A percentile compares a stretch with the other conserved stretches of the same genome.
Evolutionary conservation across 2,329 filamentous ascomycete species (phyloP).

Genomic region (Ceratocystis colombiana): DNA sequence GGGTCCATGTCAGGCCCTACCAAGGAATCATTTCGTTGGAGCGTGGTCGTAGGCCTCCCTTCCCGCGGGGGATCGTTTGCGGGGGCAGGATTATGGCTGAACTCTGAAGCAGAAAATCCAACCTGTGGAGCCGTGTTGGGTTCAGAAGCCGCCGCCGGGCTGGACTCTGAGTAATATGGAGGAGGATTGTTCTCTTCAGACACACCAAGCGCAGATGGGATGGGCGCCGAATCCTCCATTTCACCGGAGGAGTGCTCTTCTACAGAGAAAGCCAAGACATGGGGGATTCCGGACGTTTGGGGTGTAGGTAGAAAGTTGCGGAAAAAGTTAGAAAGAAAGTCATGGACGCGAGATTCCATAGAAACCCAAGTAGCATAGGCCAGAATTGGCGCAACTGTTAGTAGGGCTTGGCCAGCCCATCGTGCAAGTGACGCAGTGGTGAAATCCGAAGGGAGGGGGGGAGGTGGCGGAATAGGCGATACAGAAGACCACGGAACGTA

Average conservation of each 20-base stretch:
- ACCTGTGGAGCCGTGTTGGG: neutral
- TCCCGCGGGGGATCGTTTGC: neutral
- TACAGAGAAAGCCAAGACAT: too few relatives aligned
- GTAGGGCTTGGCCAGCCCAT: conserved; percentile 38
- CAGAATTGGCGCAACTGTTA: conserved; percentile 41
- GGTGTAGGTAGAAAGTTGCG: conserved; percentile 7
- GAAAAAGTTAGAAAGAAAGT: conserved; percentile 11
- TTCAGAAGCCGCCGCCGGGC: neutral
- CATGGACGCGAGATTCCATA: conserved; percentile 26
- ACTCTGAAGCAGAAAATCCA: neutral
- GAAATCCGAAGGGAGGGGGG: conserved; percentile 36
- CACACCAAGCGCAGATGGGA: neutral
- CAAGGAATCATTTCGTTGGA: neutral
- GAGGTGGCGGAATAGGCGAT: conserved; percentile 42
- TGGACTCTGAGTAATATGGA: neutral
- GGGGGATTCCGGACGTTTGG: neutral
- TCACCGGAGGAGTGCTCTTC: neutral
- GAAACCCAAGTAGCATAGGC: conserved; percentile 39
- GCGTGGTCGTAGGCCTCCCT: neutral
- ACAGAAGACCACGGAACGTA: conserved; percentile 46
- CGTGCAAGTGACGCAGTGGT: conserved; percentile 34
- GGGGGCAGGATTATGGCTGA: neutral
- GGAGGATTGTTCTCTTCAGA: neutral
- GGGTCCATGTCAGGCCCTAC: neutral
- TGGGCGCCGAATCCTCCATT: neutral